Percentiles rank a stretch among this genome's conserved stretches.
Evolutionary conservation across 306 rosid species (phyloP).

Genomic region (Rosa persica): DNA sequence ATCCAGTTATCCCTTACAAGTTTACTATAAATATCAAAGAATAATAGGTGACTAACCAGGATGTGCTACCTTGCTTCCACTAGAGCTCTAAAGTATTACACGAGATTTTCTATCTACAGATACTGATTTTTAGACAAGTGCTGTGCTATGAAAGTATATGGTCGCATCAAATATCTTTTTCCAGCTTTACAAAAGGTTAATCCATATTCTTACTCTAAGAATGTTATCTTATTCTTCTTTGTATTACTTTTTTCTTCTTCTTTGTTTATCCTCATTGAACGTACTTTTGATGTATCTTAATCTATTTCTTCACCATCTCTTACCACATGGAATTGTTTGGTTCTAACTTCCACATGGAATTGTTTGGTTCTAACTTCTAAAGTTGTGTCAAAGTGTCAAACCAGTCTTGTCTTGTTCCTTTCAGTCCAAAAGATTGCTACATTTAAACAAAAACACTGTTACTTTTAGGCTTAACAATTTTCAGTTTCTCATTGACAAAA

Average conservation of each 20-base stretch:
- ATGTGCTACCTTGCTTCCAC: conserved; percentile 60
- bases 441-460: neutral
- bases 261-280: neutral
- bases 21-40: neutral
- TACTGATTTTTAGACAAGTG: conserved; percentile 28
- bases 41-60: neutral
- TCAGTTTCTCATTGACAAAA: too few species aligned
- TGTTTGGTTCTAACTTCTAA: neutral
- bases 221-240: neutral
- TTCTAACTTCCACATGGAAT: neutral
- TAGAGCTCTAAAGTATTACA: conserved; percentile 18
- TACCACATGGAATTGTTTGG: neutral
- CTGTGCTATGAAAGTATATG: neutral
- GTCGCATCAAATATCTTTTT: conserved; percentile 6
- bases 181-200: conserved; percentile 4
- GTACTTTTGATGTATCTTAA: neutral
- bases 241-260: neutral
- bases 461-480: neutral
- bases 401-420: neutral
- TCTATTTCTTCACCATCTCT: neutral
- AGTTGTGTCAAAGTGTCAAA: neutral
- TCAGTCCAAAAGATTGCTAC: neutral
- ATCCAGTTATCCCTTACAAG: neutral
- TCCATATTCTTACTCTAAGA: conserved; percentile 21
- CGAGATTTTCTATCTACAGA: conserved; percentile 14